Evolutionary conservation across 108 stramenopile genomes (phyloP).

Genomic region (Cyclotella choctawhatcheeana): DNA sequence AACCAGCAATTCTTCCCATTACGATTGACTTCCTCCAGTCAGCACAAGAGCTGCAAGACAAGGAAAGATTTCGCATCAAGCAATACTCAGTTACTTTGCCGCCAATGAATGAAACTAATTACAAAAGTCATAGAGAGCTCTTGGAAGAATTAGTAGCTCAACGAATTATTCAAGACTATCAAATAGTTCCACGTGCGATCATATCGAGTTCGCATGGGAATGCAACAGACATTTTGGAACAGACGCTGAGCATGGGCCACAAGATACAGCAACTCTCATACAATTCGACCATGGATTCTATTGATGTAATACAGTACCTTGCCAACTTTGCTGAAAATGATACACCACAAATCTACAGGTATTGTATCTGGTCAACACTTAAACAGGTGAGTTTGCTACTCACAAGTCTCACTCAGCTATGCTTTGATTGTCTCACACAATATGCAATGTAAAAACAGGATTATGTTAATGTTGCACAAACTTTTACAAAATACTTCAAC

Average conservation of each 20-base stretch:
- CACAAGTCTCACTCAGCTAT: not conserved
- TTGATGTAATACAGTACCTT: conserved; percentile 79
- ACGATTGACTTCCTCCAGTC: conserved; percentile 96
- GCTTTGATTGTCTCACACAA: not conserved
- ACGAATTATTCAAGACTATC: conserved; percentile 67
- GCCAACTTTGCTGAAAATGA: conserved; percentile 68
- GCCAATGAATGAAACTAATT: conserved; percentile 76
- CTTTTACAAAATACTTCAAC: conserved; percentile 81
- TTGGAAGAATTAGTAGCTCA: conserved; percentile 57
- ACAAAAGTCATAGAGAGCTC: conserved; percentile 78
- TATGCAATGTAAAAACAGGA: conserved; percentile 17
- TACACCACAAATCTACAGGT: conserved; percentile 62
- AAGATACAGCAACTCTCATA: conserved; percentile 82
- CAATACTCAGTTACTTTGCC: conserved; percentile 77
- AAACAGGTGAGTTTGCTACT: conserved; percentile 48
- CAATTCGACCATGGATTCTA: conserved; percentile 71
- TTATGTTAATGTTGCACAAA: conserved; percentile 67
- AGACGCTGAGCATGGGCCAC: conserved; percentile 86
- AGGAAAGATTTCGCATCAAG: conserved; percentile 71
- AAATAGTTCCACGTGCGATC: conserved; percentile 74
- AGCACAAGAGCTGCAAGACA: conserved; percentile 74
- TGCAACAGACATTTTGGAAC: conserved; percentile 44
- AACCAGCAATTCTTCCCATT: conserved; percentile 96
- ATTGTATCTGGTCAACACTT: conserved; percentile 60
- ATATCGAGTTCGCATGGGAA: conserved; percentile 57